Evolutionary conservation across 1,284 basidiomycete genomes (phyloP), one percentile per base, ranked within the genome.

Genomic region (Papiliotrema flavescens): DNA sequence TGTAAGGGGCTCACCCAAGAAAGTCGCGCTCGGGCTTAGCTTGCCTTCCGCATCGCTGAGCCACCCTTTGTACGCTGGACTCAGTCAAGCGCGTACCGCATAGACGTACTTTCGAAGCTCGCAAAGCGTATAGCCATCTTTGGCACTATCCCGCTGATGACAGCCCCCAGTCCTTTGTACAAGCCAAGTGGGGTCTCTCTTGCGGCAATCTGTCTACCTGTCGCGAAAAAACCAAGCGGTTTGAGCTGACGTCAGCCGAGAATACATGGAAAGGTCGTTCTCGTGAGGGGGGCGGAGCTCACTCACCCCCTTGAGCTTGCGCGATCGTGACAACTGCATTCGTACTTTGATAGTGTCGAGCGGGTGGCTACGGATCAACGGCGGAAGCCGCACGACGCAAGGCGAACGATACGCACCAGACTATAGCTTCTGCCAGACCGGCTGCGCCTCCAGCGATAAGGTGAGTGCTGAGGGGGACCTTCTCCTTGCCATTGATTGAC

Each of bases 121-220:
- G 96, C 94, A 76, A 98, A 99, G 41, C 96, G 89, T 72, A 95
- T 98, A 50, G 93, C 93, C 96, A 99, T 99, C 80, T 99, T 99
- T 4, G 96, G 96, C 1, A 98, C 92, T 74, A 99, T 99, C 28
- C 93, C 93, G 13, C 91, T 89, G 22, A 96, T 80, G 36, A 99
- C 95, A n/a, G 95, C 95, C 39, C 95, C 95, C 41, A 99, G 84
- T 69, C 94, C 96, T 76, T 98, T 99, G 84, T 98, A 99, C 40
- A 99, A 79, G 17, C 96, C 96, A 19, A 98, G 83, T 0, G 91
- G 90, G 4, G 93, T 95, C 79, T 99, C 95, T 46, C 93, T 84
- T 60, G 83, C 84, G 32, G 93, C 85, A 62, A 99, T 99, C 76
- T 89, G 85, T 19, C 83, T 79, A 22, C 92, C 95, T 0, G 96